A percentile compares a stretch with the other conserved stretches of the same genome.
These are phyloP conservation scores for Trichoderma breve DNA, from an alignment of 2,329 filamentous ascomycete species.

Conservation along the genomic window DNA sequence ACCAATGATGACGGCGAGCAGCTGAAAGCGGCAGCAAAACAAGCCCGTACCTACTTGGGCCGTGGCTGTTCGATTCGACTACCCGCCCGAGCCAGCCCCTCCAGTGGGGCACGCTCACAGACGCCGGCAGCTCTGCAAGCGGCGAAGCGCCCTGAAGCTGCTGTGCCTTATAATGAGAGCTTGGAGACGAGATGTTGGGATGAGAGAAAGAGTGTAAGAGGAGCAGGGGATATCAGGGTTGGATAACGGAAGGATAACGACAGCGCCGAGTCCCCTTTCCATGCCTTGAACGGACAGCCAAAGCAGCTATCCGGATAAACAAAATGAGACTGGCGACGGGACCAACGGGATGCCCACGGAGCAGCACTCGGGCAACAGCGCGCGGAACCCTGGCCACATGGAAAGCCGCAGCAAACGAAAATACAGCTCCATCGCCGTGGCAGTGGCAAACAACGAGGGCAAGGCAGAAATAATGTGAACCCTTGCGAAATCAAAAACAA, in stretches of 20 bases:
- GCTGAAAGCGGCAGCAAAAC: slow-evolving; percentile 18
- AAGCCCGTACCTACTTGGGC: background rate
- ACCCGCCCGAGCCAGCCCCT: slow-evolving; percentile 9
- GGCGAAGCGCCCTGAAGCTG: slow-evolving; percentile 13
- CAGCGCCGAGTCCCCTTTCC: background rate
- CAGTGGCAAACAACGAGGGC: background rate
- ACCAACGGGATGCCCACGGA: background rate
- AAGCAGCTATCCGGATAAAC: background rate
- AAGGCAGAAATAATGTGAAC: background rate
- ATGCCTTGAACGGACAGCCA: background rate
- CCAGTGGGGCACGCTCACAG: slow-evolving; percentile 11
- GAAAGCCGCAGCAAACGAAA: background rate
- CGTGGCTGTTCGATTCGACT: background rate
- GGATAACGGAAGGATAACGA: background rate
- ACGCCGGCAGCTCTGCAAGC: slow-evolving; percentile 8
- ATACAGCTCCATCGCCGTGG: background rate
- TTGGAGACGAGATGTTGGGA: background rate
- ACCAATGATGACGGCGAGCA: slow-evolving; percentile 8
- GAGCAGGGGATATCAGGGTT: background rate
- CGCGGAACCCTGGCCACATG: background rate
- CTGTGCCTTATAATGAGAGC: background rate
- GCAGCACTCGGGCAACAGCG: background rate
- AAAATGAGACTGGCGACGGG: background rate
- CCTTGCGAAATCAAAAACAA: background rate
- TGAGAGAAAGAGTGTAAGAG: background rate